Base-by-base conservation (phyloP, 2,329 filamentous ascomycete genomes). In the Parastagonospora avenae region DNA sequence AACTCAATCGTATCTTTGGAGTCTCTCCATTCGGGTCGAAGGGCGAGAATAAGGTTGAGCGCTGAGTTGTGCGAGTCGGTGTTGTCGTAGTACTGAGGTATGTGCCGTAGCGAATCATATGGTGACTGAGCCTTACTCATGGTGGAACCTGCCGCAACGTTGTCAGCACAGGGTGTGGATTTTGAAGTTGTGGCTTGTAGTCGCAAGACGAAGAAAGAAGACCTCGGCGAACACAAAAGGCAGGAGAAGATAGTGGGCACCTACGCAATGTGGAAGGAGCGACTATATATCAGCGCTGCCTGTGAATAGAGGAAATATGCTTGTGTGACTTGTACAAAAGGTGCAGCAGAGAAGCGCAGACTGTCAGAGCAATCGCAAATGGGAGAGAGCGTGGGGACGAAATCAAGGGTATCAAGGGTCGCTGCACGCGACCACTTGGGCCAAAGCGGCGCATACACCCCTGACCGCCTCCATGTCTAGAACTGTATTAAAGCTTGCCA, bases 1-100 rank as follows among this genome's bases (percentile, higher is more conserved):
- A 97, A 91, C 67, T 94, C 87, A 64, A 99, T 82, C 37, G 87
- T 84, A 50, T 90, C 89, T 59, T 87, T 85, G 31, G 83, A 79
- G 41, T 83, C 82, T 61, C 86, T 82, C 94, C 94, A 99, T 64
- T 95, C 86, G 9, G 92, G 92, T 52, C 88, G 84, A 55, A 97
- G 80, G 27, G 90, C 84, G 62, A 91, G 80, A 66, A 97, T 87
- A 57, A 99, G 85, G 58, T 84, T 83, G 55, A 90, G 80, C 46
- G 92, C 93, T 15, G 93, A 95, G 50, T 84, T 81, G 59, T 93
- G 84, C 28, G 90, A 88, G 71, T 95, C 86, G 61, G 84, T 79
- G 73, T 85, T 85, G 74, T 90, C 87, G 80, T 96, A 97, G 62
- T 82, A 83, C 55, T 93, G 82, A 47, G 91, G 84, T 51, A 97